A percentile compares a stretch with the other conserved stretches of the same genome.
phyloP scores from a whole-genome alignment of 2,329 filamentous ascomycete genomes.

The Talaromyces sp. region DNA sequence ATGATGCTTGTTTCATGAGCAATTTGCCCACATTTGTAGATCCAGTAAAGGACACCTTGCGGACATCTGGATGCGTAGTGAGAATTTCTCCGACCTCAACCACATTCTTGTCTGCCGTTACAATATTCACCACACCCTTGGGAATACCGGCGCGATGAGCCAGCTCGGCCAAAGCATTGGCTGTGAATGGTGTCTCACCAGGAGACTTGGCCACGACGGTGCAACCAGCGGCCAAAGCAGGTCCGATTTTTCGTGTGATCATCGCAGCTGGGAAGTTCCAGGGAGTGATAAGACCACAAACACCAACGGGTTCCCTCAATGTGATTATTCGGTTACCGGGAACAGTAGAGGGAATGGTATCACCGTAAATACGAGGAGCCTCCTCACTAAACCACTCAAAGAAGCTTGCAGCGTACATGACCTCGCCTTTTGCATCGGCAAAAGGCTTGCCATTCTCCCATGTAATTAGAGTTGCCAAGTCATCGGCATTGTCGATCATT shows the following conservation, averaged over 20 bases:
- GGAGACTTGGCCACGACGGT: conserved; percentile 91
- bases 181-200: conserved; percentile 87
- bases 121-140: conserved; percentile 83
- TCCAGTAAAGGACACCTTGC: conserved; percentile 93
- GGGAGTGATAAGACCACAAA: conserved; percentile 66
- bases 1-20: conserved; percentile 85
- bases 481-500: conserved; percentile 64
- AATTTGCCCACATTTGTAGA: conserved; percentile 65
- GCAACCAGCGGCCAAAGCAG: conserved; percentile 84
- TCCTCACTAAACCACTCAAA: conserved; percentile 65
- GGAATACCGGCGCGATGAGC: conserved; percentile 85
- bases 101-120: conserved; percentile 78
- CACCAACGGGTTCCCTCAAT: conserved; percentile 65
- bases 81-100: conserved; percentile 73
- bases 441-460: conserved; percentile 70
- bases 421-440: conserved; percentile 59
- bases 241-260: conserved; percentile 53
- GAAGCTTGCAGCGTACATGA: conserved; percentile 59
- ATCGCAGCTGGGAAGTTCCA: conserved; percentile 63
- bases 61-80: conserved; percentile 72
- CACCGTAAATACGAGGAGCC: conserved; percentile 58
- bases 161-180: conserved; percentile 82
- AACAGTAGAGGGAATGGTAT: conserved; percentile 60
- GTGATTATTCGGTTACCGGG: conserved; percentile 63
- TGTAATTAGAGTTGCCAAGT: conserved; percentile 64